Evolutionary conservation across 257 asterid species (phyloP).

Genomic region (Rubia yunnanensis): DNA sequence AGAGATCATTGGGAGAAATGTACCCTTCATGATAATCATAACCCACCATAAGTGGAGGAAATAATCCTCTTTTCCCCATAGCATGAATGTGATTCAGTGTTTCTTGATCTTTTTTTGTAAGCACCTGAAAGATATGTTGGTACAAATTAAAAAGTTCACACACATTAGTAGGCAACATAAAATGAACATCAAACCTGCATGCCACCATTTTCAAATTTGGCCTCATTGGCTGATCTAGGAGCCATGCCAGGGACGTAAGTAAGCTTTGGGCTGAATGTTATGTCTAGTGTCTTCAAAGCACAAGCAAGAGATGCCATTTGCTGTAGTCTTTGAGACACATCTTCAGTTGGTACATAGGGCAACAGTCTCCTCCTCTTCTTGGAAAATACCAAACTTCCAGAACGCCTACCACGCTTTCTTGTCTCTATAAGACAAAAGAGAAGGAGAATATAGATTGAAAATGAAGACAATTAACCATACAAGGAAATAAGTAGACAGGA

Average conservation of each 20-base stretch:
- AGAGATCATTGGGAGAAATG: slow-evolving; percentile 3
- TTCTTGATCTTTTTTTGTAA: slow-evolving; percentile 52
- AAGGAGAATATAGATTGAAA: not conserved
- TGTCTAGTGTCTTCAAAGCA: slow-evolving; percentile 51
- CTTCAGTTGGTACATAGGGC: slow-evolving; percentile 51
- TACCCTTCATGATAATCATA: slow-evolving; percentile 82
- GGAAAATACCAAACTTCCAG: slow-evolving; percentile 39
- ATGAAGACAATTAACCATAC: not conserved
- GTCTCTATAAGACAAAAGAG: slow-evolving; percentile 25
- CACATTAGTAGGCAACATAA: slow-evolving; percentile 3
- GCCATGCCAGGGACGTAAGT: slow-evolving; percentile 65
- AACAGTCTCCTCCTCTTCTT: slow-evolving; percentile 68
- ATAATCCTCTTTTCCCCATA: slow-evolving; percentile 60
- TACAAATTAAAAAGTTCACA: not conserved
- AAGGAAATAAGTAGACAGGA: not conserved
- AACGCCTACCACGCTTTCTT: slow-evolving; percentile 59
- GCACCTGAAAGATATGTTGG: slow-evolving; percentile 34
- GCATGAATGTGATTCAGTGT: slow-evolving; percentile 45
- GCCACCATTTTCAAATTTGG: slow-evolving; percentile 64
- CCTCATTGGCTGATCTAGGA: slow-evolving; percentile 56
- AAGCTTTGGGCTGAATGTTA: slow-evolving; percentile 63
- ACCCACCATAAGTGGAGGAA: slow-evolving; percentile 66
- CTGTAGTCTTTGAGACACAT: slow-evolving; percentile 32
- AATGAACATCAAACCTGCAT: slow-evolving; percentile 57
- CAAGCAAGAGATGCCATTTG: slow-evolving; percentile 74